Base-by-base conservation (phyloP, 1,139 yeast species). In the Cylindricascospora bacillispora region DNA sequence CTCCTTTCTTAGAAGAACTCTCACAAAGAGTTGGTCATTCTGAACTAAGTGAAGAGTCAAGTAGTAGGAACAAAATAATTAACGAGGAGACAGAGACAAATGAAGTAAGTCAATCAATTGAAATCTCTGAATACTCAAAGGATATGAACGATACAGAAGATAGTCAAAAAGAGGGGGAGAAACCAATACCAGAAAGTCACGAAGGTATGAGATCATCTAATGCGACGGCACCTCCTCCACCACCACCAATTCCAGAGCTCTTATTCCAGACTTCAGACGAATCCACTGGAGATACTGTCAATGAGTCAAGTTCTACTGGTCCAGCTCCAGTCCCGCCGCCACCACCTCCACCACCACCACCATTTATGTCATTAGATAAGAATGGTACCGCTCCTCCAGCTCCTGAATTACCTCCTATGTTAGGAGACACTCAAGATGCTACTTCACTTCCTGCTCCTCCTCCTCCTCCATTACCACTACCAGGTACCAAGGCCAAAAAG, bases 1-100 rank as follows among this genome's bases (percentile, higher is more conserved):
- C 45, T 4, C 43, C 63, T 26, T 74, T 71, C 51, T 59, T 77
- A 40, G 62, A 65, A 31, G 85, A 77, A 42, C 57, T 76, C 37
- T 61, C 68, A 14, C 54, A 63, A 6, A 73, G 21, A 18, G 21
- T 18, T 18, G n/a, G n/a, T n/a, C 7, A 18, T 7, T 23, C 31
- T 13, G 28, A 36, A 11, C 27, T 30, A 5, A 31, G 28, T 13
- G 32, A 30, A 19, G 24, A 26, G 4, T 21, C 22, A 13, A 13
- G 13, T 3, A 7, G 7, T 7, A 11, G 9, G 6, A 9, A 16
- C 12, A 20, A 18, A 7, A 10, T 18, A 7, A 10, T 7, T 10
- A 6, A 4, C n/a, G 11, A 5, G 9, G n/a, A 27, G 7, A 20
- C 26, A 12, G 15, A 11, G 3, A 6, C 23, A 10, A 13, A 13